phyloP scores from a whole-genome alignment of 1,284 basidiomycete genomes.

The Leccinum insolens region DNA sequence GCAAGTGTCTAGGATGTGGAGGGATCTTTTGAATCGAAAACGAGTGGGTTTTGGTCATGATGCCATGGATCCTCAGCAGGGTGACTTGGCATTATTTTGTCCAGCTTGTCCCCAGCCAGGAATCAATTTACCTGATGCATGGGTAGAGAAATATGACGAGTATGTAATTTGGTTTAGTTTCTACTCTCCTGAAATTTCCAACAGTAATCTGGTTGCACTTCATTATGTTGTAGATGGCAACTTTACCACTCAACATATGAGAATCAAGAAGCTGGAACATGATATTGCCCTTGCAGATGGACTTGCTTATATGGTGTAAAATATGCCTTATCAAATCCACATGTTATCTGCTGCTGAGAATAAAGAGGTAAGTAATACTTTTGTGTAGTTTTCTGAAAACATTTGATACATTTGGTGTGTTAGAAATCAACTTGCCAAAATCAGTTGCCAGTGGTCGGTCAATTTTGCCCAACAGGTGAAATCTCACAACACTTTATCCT shows the following conservation, averaged over 20 bases:
- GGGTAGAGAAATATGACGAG: not conserved
- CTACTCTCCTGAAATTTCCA: not conserved
- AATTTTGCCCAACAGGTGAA: too few relatives aligned
- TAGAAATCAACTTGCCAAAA: conserved; percentile 20
- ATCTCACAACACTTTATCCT: too few relatives aligned
- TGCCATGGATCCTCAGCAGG: not conserved
- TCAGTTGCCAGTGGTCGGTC: conserved; percentile 18
- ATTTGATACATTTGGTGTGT: not conserved
- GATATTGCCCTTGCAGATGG: conserved; percentile 18
- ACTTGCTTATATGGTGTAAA: conserved; percentile 16
- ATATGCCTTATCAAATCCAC: too few relatives aligned
- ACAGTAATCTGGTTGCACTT: not conserved
- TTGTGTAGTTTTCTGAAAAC: not conserved
- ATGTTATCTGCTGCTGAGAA: too few relatives aligned
- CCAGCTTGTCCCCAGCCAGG: conserved; percentile 16
- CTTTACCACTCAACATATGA: conserved; percentile 20
- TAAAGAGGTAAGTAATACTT: conserved; percentile 1
- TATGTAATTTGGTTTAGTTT: not conserved
- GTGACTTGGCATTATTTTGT: conserved; percentile 15
- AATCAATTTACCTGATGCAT: conserved; percentile 13
- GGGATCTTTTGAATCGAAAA: conserved; percentile 12
- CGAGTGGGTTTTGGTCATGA: conserved; percentile 11
- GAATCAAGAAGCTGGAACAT: conserved; percentile 12
- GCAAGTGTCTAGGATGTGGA: conserved; percentile 5
- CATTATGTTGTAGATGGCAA: conserved; percentile 22